Evolutionary conservation across 2,329 filamentous ascomycete species (phyloP).

Genomic region (Pyrenochaeta sp.): DNA sequence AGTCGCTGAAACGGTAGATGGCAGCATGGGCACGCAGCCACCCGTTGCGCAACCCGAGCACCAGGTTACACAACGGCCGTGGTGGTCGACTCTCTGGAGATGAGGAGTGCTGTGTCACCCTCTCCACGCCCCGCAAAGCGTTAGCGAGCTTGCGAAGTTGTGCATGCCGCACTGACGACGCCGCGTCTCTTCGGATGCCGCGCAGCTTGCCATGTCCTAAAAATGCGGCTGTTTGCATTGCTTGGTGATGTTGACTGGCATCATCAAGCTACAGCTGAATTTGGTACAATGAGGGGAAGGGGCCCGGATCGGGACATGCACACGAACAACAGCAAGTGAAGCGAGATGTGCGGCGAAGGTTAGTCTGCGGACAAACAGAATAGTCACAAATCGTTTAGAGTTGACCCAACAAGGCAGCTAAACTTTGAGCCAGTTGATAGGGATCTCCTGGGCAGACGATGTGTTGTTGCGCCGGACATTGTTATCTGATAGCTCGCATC

Average conservation of each 20-base stretch:
- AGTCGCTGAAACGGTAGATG: slow-evolving; percentile 12
- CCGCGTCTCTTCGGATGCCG: no score
- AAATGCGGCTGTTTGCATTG: not conserved
- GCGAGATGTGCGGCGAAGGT: slow-evolving; percentile 24
- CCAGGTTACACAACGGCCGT: slow-evolving; percentile 36
- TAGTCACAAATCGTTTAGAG: slow-evolving; percentile 6
- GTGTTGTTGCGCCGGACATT: slow-evolving; percentile 8
- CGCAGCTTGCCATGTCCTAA: no score
- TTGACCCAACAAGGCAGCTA: slow-evolving; percentile 9
- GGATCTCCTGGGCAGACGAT: slow-evolving; percentile 9
- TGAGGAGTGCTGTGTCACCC: slow-evolving; percentile 29
- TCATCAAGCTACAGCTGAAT: slow-evolving; percentile 18
- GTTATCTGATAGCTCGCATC: slow-evolving; percentile 14
- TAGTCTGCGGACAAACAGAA: slow-evolving; percentile 15
- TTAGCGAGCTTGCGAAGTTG: no score
- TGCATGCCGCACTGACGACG: slow-evolving; percentile 13
- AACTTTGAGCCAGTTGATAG: slow-evolving; percentile 13
- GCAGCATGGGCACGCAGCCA: slow-evolving; percentile 22
- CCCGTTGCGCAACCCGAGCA: slow-evolving; percentile 22
- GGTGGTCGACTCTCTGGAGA: slow-evolving; percentile 46
- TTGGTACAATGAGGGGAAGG: slow-evolving; percentile 12
- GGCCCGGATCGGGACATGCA: slow-evolving; percentile 17
- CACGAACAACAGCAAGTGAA: slow-evolving; percentile 23
- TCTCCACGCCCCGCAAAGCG: slow-evolving; percentile 14
- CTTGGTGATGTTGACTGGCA: slow-evolving; percentile 2